A percentile compares a stretch with the other conserved stretches of the same genome.
These are phyloP conservation scores for Arthrobotrys conoides DNA, from an alignment of 2,329 filamentous ascomycete genomes.

Conservation along the genomic window DNA sequence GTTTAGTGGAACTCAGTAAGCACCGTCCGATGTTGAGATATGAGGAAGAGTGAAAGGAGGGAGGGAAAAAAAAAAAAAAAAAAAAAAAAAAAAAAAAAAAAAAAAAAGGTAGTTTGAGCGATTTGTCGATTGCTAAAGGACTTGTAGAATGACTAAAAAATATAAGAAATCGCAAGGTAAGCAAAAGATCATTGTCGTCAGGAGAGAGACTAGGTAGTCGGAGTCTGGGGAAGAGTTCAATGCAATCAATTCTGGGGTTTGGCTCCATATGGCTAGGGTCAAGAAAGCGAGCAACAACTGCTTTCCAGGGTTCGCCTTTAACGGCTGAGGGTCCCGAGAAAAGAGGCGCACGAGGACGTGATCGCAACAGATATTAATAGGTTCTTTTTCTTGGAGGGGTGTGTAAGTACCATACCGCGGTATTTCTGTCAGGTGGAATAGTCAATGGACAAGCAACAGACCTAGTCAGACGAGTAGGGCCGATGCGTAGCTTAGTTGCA, in stretches of 20 bases:
- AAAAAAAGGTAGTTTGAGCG: slow-evolving; percentile 36
- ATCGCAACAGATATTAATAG: slow-evolving; percentile 61
- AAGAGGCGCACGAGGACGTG: slow-evolving; percentile 61
- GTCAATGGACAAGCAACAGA: slow-evolving; percentile 39
- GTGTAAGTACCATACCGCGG: slow-evolving; percentile 49
- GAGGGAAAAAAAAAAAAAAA: not conserved
- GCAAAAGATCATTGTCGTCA: slow-evolving; percentile 54
- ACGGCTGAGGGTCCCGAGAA: slow-evolving; percentile 61
- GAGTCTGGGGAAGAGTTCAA: slow-evolving; percentile 61
- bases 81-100: not conserved
- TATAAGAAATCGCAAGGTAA: slow-evolving; percentile 55
- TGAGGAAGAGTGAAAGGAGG: not conserved
- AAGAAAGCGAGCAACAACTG: slow-evolving; percentile 60
- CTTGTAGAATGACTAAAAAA: slow-evolving; percentile 43
- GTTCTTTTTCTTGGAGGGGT: slow-evolving; percentile 47
- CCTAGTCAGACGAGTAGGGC: slow-evolving; percentile 51
- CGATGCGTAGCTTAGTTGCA: slow-evolving; percentile 44
- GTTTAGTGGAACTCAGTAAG: slow-evolving; percentile 40
- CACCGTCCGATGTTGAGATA: slow-evolving; percentile 26
- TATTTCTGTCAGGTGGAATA: slow-evolving; percentile 43
- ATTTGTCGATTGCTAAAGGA: slow-evolving; percentile 54
- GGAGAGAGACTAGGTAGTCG: slow-evolving; percentile 59
- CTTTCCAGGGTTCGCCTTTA: slow-evolving; percentile 60
- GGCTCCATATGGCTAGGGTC: slow-evolving; percentile 61
- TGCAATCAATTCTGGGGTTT: slow-evolving; percentile 61